Evolutionary conservation across 1,139 yeast species (phyloP), one percentile per base, ranked within the genome.

Genomic region (Pichia sp.): DNA sequence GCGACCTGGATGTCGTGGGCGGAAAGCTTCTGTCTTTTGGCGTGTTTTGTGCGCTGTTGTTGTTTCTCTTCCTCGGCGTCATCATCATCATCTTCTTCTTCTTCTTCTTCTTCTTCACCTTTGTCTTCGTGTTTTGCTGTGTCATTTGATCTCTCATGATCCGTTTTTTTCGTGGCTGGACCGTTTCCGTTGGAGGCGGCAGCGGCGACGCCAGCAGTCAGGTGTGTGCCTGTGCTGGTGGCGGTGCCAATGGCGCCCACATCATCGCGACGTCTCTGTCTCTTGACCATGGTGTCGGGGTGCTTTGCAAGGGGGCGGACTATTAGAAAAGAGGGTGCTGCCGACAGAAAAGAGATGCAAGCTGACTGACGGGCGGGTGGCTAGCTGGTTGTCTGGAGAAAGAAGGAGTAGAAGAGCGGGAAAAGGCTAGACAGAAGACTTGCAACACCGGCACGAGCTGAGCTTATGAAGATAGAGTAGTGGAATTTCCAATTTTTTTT

Each of bases 1-100:
- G 97, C 97, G 2, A 87, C 78, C 66, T 92, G 97, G 49, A 92
- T 83, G 57, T 93, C 97, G 64, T 89, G 93, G 1, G 96, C 89
- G 0, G 90, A 77, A 2, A 57, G 45, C 47, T 57, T 63, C 58
- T 50, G 59, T 62, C 15, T 60, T 41, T 44, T 30, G 36, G 46
- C 23, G 38, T 34, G 15, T 40, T 45, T 45, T 26, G 3, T 16
- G 59, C 62, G 6, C 46, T 51, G 50, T 45, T 58, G 41, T 13
- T 7, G 5, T 11, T 26, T n/a, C 7, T 48, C 47, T 8, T 47
- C 51, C 29, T 41, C 19, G 4, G n/a, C 36, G 38, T 46, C 32
- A 16, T 30, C 38, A 8, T 19, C 42, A 26, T 16, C 40, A 4
- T 45, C 44, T 10, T 41, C 38, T 6, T 47, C 43, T 15, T 52